A percentile compares a stretch with the other conserved stretches of the same genome.
Conservation (phyloP, 2,329 filamentous ascomycete species). For the Aspergillus brunneoviolaceus region DNA sequence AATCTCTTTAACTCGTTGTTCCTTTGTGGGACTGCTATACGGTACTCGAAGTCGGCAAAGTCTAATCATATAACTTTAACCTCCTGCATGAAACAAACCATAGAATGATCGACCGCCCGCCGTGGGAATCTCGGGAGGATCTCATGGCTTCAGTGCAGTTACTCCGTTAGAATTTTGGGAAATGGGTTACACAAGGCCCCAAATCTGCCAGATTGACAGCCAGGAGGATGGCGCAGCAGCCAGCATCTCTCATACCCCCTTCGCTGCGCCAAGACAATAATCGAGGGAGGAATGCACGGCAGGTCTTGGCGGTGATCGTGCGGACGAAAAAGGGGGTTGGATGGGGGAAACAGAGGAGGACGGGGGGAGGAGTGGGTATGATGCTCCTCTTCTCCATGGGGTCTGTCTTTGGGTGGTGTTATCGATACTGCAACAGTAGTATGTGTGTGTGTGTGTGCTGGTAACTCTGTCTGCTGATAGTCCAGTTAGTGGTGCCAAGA, state of each 20-base stretch:
- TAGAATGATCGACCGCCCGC: neutral
- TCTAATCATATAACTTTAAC: too few relatives aligned
- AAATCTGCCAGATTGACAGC: neutral
- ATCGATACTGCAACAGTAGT: too few relatives aligned
- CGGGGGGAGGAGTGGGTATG: neutral
- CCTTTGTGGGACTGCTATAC: too few relatives aligned
- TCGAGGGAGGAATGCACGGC: slow-evolving; percentile 29
- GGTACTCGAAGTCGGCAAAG: too few relatives aligned
- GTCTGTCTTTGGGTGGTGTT: neutral
- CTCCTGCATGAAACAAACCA: neutral
- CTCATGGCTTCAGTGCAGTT: neutral
- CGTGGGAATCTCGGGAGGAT: neutral
- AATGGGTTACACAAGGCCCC: neutral
- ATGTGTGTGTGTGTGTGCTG: neutral
- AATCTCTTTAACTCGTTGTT: too few relatives aligned
- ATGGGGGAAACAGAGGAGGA: neutral
- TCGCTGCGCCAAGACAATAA: slow-evolving; percentile 23
- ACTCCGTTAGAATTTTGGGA: neutral
- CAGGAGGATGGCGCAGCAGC: neutral
- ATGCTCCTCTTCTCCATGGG: slow-evolving; percentile 1
- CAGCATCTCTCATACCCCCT: neutral
- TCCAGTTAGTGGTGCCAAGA: neutral
- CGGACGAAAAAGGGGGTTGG: slow-evolving; percentile 7
- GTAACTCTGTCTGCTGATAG: neutral
- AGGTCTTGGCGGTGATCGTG: slow-evolving; percentile 23